A percentile compares a stretch with the other conserved stretches of the same genome.
Conservation (phyloP, 192 early-diverging fungal species). For the Cetraspora pellucida region DNA sequence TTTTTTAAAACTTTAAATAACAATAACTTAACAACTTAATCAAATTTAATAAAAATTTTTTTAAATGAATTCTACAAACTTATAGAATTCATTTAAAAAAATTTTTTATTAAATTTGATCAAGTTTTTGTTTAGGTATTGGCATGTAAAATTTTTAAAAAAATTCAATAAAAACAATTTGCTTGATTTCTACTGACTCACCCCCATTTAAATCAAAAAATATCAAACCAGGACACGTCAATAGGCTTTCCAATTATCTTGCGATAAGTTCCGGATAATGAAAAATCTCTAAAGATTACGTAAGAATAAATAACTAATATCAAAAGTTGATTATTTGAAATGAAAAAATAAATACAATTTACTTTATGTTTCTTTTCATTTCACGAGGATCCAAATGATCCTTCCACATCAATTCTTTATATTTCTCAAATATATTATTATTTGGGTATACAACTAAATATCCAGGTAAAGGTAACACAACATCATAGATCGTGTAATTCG, state of each 20-base stretch:
- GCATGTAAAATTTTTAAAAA: too few species aligned
- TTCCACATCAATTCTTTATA: slow-evolving; percentile 74
- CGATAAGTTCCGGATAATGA: slow-evolving; percentile 70
- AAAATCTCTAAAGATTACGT: slow-evolving; percentile 51
- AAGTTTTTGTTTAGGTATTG: too few species aligned
- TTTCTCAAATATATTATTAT: slow-evolving; percentile 63
- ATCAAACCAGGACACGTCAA: slow-evolving; percentile 55
- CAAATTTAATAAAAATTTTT: too few species aligned
- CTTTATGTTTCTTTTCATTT: slow-evolving; percentile 65
- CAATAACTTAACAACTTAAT: too few species aligned
- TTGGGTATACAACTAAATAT: slow-evolving; percentile 74
- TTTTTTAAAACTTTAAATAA: too few species aligned
- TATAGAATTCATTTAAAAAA: too few species aligned
- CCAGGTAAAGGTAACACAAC: slow-evolving; percentile 94
- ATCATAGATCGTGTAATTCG: slow-evolving; percentile 79
- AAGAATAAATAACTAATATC: not conserved
- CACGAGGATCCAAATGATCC: slow-evolving; percentile 69
- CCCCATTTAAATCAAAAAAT: not conserved
- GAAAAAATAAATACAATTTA: slow-evolving; percentile 29
- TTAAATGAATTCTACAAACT: too few species aligned
- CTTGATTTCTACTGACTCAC: too few species aligned
- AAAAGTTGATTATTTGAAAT: not conserved
- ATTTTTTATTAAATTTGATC: too few species aligned
- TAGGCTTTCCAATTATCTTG: slow-evolving; percentile 59
- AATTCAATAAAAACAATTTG: too few species aligned